A percentile compares a stretch with the other conserved stretches of the same genome.
Conservation (phyloP, 352 stramenopile genomes). For the Aphanomyces invadans region DNA sequence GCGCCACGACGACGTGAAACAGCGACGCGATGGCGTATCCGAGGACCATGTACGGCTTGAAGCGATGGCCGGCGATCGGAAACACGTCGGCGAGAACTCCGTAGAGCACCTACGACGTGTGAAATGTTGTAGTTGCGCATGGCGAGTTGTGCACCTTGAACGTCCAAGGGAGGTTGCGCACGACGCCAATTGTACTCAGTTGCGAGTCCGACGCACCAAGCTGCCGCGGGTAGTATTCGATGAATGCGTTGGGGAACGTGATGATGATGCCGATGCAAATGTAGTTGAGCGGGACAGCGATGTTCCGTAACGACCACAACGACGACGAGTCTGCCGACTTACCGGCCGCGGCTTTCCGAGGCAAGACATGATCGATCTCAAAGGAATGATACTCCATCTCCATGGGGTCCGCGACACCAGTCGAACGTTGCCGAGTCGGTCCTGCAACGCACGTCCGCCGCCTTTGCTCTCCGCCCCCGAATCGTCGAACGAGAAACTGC, state of each 20-base stretch:
- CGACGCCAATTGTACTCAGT: slow-evolving; percentile 57
- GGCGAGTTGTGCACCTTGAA: slow-evolving; percentile 50
- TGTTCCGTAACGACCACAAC: slow-evolving; percentile 40
- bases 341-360: neutral
- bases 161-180: slow-evolving; percentile 61
- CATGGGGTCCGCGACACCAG: neutral
- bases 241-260: slow-evolving; percentile 58
- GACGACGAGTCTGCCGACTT: slow-evolving; percentile 28
- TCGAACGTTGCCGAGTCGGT: neutral
- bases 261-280: slow-evolving; percentile 65
- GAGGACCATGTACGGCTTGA: slow-evolving; percentile 70
- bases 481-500: too few relatives aligned
- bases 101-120: slow-evolving; percentile 39
- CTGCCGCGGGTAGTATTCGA: slow-evolving; percentile 63
- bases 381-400: neutral
- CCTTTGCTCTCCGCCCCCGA: too few relatives aligned
- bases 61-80: slow-evolving; percentile 44
- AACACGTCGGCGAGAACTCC: slow-evolving; percentile 59
- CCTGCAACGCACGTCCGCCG: neutral
- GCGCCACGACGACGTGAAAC: slow-evolving; percentile 46
- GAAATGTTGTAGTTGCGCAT: neutral
- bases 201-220: slow-evolving; percentile 58
- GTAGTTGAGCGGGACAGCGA: slow-evolving; percentile 72
- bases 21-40: slow-evolving; percentile 48
- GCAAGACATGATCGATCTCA: slow-evolving; percentile 1